Conservation (phyloP, 495 filamentous ascomycete genomes). For the Saxophila tyrrhenica region DNA sequence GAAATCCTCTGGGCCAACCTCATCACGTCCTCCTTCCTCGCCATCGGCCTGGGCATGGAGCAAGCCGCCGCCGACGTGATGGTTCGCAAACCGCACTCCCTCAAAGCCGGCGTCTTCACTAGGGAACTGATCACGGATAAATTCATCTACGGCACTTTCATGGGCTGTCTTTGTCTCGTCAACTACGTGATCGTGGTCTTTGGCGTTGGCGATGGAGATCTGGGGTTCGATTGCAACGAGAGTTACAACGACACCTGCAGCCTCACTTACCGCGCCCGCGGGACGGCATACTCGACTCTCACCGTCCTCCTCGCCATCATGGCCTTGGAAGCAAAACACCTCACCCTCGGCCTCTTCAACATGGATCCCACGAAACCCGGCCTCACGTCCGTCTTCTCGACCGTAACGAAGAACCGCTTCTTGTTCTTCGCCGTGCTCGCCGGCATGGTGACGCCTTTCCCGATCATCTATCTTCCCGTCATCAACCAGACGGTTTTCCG, state of each 20-base stretch:
- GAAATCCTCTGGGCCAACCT: slow-evolving; percentile 72
- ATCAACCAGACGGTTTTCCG: slow-evolving; percentile 26
- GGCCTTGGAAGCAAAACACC: slow-evolving; percentile 66
- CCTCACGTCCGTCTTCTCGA: slow-evolving; percentile 14
- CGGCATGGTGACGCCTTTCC: slow-evolving; percentile 23
- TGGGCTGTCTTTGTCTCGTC: slow-evolving; percentile 55
- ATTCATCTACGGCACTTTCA: slow-evolving; percentile 57
- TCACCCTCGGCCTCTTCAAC: slow-evolving; percentile 58
- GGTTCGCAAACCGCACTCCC: slow-evolving; percentile 58
- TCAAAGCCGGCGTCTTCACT: slow-evolving; percentile 57
- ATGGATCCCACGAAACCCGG: slow-evolving; percentile 37
- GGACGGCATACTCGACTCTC: slow-evolving; percentile 61
- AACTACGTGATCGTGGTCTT: slow-evolving; percentile 61
- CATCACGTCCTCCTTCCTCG: slow-evolving; percentile 63
- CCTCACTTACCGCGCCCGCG: slow-evolving; percentile 60
- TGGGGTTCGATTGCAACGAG: slow-evolving; percentile 56
- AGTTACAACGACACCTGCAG: slow-evolving; percentile 43
- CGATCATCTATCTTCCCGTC: slow-evolving; percentile 26
- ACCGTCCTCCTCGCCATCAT: slow-evolving; percentile 60
- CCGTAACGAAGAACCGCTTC: slow-evolving; percentile 26
- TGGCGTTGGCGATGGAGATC: slow-evolving; percentile 46
- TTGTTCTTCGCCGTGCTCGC: slow-evolving; percentile 26
- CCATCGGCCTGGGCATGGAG: slow-evolving; percentile 60
- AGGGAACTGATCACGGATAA: slow-evolving; percentile 59
- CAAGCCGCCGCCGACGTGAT: slow-evolving; percentile 54